Evolutionary conservation across 2,329 filamentous ascomycete genomes (phyloP).

Genomic region (Cryphonectria parasitica): DNA sequence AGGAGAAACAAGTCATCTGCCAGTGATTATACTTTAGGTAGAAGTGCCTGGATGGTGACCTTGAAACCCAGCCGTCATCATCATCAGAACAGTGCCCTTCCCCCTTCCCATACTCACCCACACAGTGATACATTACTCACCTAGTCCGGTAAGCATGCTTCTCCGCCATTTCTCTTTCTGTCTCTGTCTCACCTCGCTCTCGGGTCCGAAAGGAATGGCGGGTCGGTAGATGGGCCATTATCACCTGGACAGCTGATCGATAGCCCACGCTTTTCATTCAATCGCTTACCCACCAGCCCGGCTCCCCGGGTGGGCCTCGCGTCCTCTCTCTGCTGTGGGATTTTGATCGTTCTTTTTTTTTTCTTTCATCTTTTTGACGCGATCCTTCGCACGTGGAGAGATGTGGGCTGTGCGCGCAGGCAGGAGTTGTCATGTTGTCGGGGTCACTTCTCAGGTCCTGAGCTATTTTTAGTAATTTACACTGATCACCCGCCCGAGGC

Average conservation of each 20-base stretch:
- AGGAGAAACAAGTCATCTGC: background rate
- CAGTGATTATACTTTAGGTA: background rate
- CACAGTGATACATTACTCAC: background rate
- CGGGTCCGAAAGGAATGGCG: background rate
- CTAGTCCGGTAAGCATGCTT: background rate
- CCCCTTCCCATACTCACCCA: background rate
- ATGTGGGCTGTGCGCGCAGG: constrained; percentile 4
- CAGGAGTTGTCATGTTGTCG: background rate
- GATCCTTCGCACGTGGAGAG: constrained; percentile 5
- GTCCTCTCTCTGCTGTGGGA: background rate
- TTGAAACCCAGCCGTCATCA: background rate
- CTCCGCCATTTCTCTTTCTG: background rate
- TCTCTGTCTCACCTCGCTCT: background rate
- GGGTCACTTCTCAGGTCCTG: background rate
- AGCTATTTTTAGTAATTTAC: constrained; percentile 2
- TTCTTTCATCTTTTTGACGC: background rate
- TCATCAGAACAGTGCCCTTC: background rate
- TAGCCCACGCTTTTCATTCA: background rate
- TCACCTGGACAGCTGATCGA: background rate
- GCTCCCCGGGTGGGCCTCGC: background rate
- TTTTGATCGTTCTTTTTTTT: no score
- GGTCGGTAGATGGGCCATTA: background rate
- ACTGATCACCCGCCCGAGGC: background rate
- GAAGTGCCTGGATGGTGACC: background rate
- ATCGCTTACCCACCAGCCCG: background rate